Evolutionary conservation across 73 alveolate genomes (phyloP), one percentile per base, ranked within the genome.

Genomic region (Stentor roeselii): DNA sequence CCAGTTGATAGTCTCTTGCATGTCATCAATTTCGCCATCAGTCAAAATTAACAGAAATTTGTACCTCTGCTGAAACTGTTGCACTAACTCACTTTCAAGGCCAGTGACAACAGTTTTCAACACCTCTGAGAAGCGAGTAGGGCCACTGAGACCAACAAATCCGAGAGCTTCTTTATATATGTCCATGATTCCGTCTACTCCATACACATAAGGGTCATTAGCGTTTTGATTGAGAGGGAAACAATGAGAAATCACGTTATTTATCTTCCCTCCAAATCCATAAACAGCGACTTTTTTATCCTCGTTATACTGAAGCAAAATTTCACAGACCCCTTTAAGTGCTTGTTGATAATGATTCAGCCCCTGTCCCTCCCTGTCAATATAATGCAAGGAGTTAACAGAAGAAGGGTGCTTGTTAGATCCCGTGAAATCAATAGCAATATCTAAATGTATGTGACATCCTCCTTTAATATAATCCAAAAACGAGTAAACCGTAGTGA

Each of bases 11-110:
- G 84, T 94, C 74, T 90, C 89, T 42, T 87, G 83, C 97, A 95
- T 94, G 90, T 97, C 99, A 87, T 91, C 93, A 27, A 95, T 91
- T 35, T 83, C 93, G 59, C 99, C 99, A 93, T 97, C 99, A 75
- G 99, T 95, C 36, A 97, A 78, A 42, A 95, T 95, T 80, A 96
- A 90, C 82, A 96, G 90, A 60, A 96, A 89, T 86, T 90, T 90
- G 86, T 96, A 96, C 78, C 78, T 80, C 59, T 77, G 85, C 83
- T 86, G 31, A 37, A 60, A 78, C 86, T 83, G 39, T 15, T 58
- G n/a, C 38, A 21, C 91, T 39, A 61, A 14, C 1, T 21, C 15
- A 14, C 74, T 34, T 76, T 86, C 59, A 82, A 90, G 92, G 76
- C 83, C 87, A 60, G 78, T 91, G 84, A 94, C 77, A 0, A 93